A percentile compares a stretch with the other conserved stretches of the same genome.
phyloP scores from a whole-genome alignment of 2,329 filamentous ascomycete genomes.

The Ophiosphaerella korrae region DNA sequence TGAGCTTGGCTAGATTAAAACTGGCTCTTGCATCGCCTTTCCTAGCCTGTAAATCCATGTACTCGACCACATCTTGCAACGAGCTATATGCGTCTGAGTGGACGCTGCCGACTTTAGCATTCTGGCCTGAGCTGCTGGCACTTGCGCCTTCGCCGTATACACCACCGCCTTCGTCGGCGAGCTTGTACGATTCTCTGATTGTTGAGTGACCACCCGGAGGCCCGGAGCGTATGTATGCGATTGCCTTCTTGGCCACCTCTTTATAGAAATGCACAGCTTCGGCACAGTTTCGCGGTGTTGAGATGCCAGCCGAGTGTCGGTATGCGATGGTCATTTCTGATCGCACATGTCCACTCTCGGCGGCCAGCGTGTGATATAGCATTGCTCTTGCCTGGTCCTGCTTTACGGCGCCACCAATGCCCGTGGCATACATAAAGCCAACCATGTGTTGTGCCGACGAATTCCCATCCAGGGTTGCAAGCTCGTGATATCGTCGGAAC shows the following conservation, averaged over 20 bases:
- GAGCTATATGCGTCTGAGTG: constrained; percentile 83
- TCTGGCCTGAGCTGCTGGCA: constrained; percentile 81
- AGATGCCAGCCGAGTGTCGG: constrained; percentile 83
- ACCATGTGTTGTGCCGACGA: constrained; percentile 94
- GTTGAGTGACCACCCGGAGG: constrained; percentile 85
- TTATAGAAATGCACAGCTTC: constrained; percentile 88
- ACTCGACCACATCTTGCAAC: constrained; percentile 92
- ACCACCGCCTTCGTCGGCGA: constrained; percentile 88
- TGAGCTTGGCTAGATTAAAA: constrained; percentile 81
- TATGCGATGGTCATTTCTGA: constrained; percentile 95
- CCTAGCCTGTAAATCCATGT: constrained; percentile 84
- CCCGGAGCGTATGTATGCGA: constrained; percentile 84
- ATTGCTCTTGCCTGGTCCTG: constrained; percentile 89
- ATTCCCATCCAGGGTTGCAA: constrained; percentile 81
- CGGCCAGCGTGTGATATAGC: constrained; percentile 93
- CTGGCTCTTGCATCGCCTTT: constrained; percentile 89
- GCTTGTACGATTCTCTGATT: constrained; percentile 77
- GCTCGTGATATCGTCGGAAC: constrained; percentile 78
- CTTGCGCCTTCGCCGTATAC: constrained; percentile 96
- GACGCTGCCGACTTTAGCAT: constrained; percentile 74
- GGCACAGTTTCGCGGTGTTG: constrained; percentile 84
- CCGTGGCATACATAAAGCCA: constrained; percentile 93
- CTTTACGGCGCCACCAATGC: constrained; percentile 79
- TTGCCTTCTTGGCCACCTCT: constrained; percentile 88
- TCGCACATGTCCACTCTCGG: constrained; percentile 77